Percentiles rank a stretch among this genome's conserved stretches.
Evolutionary conservation across 202 grass and related monocot species (phyloP).

Genomic region (Eragrostis tef): DNA sequence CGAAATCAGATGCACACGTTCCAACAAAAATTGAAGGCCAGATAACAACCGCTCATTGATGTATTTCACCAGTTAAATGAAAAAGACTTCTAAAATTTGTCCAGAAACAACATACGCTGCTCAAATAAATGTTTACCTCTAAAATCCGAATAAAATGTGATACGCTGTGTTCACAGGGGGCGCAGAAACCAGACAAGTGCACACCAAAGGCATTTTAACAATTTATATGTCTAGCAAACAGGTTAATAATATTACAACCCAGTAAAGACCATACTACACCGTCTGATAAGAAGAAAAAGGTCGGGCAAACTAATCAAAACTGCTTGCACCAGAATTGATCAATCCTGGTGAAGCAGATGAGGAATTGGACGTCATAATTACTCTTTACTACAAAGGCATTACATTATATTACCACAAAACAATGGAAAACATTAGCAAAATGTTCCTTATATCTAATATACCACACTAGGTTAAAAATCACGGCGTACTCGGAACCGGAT

Average conservation of each 20-base stretch:
- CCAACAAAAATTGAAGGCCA: background rate
- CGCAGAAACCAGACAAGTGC: background rate
- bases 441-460: constrained; percentile 59
- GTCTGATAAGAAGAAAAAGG: constrained; percentile 33
- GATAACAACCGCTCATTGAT: background rate
- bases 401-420: constrained; percentile 57
- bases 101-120: background rate
- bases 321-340: constrained; percentile 36
- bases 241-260: constrained; percentile 48
- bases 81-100: no score
- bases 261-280: constrained; percentile 47
- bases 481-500: constrained; percentile 63
- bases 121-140: no score
- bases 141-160: background rate
- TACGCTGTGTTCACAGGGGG: background rate
- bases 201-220: constrained; percentile 10
- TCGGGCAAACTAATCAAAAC: constrained; percentile 43
- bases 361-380: constrained; percentile 44
- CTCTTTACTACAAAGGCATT: constrained; percentile 51
- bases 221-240: constrained; percentile 36
- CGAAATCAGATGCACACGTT: no score
- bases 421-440: constrained; percentile 44
- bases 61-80: background rate
- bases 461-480: constrained; percentile 57
- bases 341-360: constrained; percentile 31